Conservation (phyloP, 1,284 basidiomycete genomes). For the Entoloma clypeatum region DNA sequence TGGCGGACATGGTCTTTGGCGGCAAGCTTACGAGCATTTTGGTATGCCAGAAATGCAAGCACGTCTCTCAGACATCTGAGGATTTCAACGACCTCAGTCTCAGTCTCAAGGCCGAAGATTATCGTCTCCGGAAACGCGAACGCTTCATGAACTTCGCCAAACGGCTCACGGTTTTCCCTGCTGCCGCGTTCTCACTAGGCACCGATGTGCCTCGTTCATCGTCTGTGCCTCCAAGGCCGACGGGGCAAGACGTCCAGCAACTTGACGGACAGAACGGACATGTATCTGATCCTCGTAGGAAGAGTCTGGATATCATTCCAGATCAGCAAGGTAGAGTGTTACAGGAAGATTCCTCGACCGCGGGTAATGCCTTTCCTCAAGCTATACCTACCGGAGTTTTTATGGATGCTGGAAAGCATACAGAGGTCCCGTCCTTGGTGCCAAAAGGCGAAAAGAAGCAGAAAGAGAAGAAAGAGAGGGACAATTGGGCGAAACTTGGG, state of each 20-base stretch:
- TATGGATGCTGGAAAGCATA: constrained; percentile 27
- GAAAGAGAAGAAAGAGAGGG: constrained; percentile 41
- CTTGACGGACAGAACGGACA: constrained; percentile 24
- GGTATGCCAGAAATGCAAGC: constrained; percentile 90
- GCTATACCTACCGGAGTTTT: constrained; percentile 23
- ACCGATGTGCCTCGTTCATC: constrained; percentile 40
- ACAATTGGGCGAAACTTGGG: constrained; percentile 57
- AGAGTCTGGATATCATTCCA: constrained; percentile 41
- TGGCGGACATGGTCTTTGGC: constrained; percentile 87
- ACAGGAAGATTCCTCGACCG: no score
- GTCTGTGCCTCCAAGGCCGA: constrained; percentile 50
- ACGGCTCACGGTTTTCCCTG: constrained; percentile 44
- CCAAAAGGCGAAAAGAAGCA: constrained; percentile 29
- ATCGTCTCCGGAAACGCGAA: constrained; percentile 66
- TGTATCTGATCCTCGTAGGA: constrained; percentile 28
- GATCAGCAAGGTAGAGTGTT: constrained; percentile 16
- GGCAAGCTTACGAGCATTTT: constrained; percentile 86
- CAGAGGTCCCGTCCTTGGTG: constrained; percentile 24
- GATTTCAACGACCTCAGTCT: constrained; percentile 93
- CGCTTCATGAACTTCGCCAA: constrained; percentile 68
- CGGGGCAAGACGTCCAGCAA: constrained; percentile 24
- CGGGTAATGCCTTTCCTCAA: no score
- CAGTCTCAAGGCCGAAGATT: constrained; percentile 79
- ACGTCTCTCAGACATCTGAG: constrained; percentile 87
- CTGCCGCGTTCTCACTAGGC: constrained; percentile 20